Evolutionary conservation across 202 grass and related monocot genomes (phyloP), one percentile per base, ranked within the genome.

Genomic region (Panicum hallii): DNA sequence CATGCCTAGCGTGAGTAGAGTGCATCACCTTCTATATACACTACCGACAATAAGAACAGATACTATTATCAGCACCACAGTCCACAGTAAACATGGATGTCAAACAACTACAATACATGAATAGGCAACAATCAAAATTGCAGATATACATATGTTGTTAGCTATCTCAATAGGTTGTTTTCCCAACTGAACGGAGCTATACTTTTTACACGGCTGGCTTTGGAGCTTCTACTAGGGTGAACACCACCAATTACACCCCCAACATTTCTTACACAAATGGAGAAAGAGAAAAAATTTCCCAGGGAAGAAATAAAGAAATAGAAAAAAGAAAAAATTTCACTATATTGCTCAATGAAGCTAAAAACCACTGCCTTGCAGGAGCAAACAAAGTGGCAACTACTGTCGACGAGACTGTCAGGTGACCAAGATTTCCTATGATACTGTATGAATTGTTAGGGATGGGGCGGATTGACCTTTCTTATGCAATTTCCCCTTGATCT

Each of bases 401-500:
- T 77, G 56, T 77, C 4, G 56, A 81, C 22, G 68, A 48, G 63
- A 50, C 63, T 71, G 82, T 87, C 77, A 77, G 64, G 79, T 80
- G 48, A 84, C 34, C 32, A 45, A 62, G 40, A 60, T 90, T 71
- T 57, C 75, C 83, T 90, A 93, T 12, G 83, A 87, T 82, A 81
- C 79, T 5, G 90, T 90, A 53, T 94, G 95, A 45, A 85, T 90
- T 32, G 84, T 88, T 67, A 92, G 65, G 3, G 91, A 87, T 26
- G 92, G 86, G 49, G 34, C 71, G 3, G 91, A 87, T 26, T 90
- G 86, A 55, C 41, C 71, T 86, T 93, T 97, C 76, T 88, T 99
- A 79, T 97, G 91, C 76, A 99, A 91, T 77, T 80, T 97, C 60
- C 92, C 87, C 82, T 76, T 94, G 40, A 99, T 74, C 72, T 99